Evolutionary conservation across 2,329 filamentous ascomycete genomes (phyloP).

Genomic region (Alternaria angustiovoidea): DNA sequence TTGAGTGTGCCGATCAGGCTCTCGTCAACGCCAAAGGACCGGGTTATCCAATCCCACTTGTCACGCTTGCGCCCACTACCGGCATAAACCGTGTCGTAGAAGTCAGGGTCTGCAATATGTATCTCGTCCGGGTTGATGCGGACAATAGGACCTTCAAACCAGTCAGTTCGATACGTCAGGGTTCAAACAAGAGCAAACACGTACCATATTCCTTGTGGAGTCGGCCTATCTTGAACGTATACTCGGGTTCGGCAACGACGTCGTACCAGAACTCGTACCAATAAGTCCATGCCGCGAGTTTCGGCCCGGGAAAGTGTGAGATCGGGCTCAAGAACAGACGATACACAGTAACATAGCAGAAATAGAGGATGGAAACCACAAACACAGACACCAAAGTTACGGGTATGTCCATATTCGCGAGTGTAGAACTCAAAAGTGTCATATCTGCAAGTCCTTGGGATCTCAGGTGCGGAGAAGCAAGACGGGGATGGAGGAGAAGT

Average conservation of each 20-base stretch:
- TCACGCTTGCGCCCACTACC: not conserved
- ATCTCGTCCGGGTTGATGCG: constrained; percentile 15
- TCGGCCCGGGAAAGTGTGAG: constrained; percentile 22
- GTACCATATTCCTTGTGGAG: constrained; percentile 19
- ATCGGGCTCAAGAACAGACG: constrained; percentile 18
- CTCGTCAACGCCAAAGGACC: constrained; percentile 16
- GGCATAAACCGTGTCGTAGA: constrained; percentile 7
- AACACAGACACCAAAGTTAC: constrained; percentile 1
- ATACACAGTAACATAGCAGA: constrained; percentile 9
- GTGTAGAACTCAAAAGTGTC: not conserved
- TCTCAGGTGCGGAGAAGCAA: not conserved
- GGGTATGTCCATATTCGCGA: not conserved
- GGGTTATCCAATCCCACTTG: constrained; percentile 1
- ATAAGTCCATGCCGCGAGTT: constrained; percentile 21
- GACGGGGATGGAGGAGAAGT: not conserved
- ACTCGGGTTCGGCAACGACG: constrained; percentile 17
- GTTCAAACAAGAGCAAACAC: not conserved
- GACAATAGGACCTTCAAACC: constrained; percentile 2
- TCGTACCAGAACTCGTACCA: constrained; percentile 23
- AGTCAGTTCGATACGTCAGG: not conserved
- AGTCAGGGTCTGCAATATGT: constrained; percentile 18
- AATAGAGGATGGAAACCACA: not conserved
- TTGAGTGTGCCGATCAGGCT: constrained; percentile 25
- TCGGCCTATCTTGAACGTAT: constrained; percentile 6
- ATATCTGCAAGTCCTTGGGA: not conserved